Conservation (phyloP, 2,329 filamentous ascomycete genomes). For the Didymella glomerata region DNA sequence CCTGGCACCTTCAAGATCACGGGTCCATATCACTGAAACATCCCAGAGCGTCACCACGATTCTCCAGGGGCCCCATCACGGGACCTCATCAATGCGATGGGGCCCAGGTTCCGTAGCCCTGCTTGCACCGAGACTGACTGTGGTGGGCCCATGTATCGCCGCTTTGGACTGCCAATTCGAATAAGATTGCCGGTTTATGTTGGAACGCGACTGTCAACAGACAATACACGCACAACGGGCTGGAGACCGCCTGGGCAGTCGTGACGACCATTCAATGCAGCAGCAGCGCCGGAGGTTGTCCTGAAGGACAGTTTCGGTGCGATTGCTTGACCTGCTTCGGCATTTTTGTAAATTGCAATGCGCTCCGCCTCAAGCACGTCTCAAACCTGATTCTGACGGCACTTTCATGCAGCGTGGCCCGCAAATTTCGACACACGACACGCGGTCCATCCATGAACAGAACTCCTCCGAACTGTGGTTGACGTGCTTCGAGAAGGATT, state of each 20-base stretch:
- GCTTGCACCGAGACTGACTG: slow-evolving; percentile 4
- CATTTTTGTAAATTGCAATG: slow-evolving; percentile 20
- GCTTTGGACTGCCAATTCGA: slow-evolving; percentile 17
- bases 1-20: slow-evolving; percentile 33
- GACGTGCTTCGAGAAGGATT: slow-evolving; percentile 40
- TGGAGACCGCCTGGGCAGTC: slow-evolving; percentile 32
- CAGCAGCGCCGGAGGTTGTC: slow-evolving; percentile 23
- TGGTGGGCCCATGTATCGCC: slow-evolving; percentile 9
- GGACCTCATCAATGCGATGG: slow-evolving; percentile 15
- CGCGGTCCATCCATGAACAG: slow-evolving; percentile 29
- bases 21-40: slow-evolving; percentile 38
- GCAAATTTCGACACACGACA: slow-evolving; percentile 39
- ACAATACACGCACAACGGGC: slow-evolving; percentile 11
- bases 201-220: slow-evolving; percentile 1
- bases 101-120: slow-evolving; percentile 13
- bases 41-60: slow-evolving; percentile 13
- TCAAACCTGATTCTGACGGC: slow-evolving; percentile 30
- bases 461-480: slow-evolving; percentile 16
- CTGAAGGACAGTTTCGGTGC: slow-evolving; percentile 26
- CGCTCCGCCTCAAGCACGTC: slow-evolving; percentile 31
- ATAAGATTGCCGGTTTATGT: slow-evolving; percentile 34
- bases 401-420: slow-evolving; percentile 24
- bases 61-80: slow-evolving; percentile 8
- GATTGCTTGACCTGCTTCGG: slow-evolving; percentile 28
- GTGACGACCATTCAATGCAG: slow-evolving; percentile 22